phyloP scores from a whole-genome alignment of 805 yeast genomes.

The Blastobotrys chiropterorum region DNA sequence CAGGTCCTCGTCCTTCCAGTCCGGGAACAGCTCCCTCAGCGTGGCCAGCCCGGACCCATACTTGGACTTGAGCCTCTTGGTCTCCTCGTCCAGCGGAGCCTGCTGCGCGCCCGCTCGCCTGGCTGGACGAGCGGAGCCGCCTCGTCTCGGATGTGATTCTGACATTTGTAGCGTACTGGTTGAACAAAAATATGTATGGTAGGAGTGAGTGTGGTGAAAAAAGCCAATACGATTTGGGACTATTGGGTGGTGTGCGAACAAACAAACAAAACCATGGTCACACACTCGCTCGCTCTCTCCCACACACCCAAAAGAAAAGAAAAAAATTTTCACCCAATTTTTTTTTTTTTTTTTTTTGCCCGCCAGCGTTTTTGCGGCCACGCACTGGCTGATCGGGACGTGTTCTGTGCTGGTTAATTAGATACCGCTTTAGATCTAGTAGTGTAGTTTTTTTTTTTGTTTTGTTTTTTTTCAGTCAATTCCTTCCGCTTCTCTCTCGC shows the following conservation, averaged over 20 bases:
- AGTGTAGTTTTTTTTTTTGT: too few species aligned
- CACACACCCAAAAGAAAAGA: background rate
- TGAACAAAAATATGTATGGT: background rate
- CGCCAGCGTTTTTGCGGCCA: too few species aligned
- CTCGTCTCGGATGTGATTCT: conserved; percentile 7
- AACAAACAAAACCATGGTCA: background rate
- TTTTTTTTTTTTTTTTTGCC: too few species aligned
- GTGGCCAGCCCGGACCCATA: conserved; percentile 39
- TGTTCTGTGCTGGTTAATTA: too few species aligned
- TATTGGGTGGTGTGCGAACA: background rate
- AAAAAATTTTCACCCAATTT: background rate
- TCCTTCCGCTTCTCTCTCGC: too few species aligned
- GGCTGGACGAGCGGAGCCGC: background rate
- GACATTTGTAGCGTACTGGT: background rate
- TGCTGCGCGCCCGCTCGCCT: background rate
- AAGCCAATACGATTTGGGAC: background rate
- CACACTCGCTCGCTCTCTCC: background rate
- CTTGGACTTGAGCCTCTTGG: conserved; percentile 30
- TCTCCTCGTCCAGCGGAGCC: conserved; percentile 23
- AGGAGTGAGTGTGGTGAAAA: background rate
- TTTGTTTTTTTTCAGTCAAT: too few species aligned
- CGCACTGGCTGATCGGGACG: too few species aligned
- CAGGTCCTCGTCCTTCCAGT: conserved; percentile 87
- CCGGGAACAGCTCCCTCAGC: conserved; percentile 84
- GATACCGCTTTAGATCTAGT: too few species aligned